phyloP scores from a whole-genome alignment of 371 early-diverging fungal genomes.

The Apophysomyces ossiformis region DNA sequence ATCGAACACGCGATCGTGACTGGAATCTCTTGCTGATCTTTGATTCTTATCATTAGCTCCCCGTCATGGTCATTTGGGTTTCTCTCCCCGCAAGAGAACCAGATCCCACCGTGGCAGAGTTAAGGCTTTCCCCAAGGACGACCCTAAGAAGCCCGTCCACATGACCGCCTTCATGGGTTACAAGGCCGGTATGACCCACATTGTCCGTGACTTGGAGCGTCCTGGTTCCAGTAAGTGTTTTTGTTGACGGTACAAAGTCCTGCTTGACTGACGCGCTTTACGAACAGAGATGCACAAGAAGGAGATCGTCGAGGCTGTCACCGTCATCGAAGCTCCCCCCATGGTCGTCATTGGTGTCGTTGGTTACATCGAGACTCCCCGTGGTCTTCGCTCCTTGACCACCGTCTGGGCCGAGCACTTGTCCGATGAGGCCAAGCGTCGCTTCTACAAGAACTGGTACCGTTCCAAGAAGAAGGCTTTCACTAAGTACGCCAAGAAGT shows the following conservation, averaged over 20 bases:
- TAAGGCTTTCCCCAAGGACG: conserved; percentile 99
- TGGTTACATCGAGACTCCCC: conserved; percentile 99
- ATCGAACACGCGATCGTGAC: background rate
- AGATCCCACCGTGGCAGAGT: conserved; percentile 94
- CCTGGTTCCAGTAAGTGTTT: conserved; percentile 89
- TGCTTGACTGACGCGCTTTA: too few species aligned
- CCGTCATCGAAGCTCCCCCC: conserved; percentile 98
- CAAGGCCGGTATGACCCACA: conserved; percentile 99
- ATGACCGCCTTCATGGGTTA: conserved; percentile 99
- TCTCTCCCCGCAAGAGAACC: conserved; percentile 98
- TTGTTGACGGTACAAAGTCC: background rate
- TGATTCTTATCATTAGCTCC: conserved; percentile 76
- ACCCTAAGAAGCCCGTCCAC: conserved; percentile 95
- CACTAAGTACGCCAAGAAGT: conserved; percentile 98
- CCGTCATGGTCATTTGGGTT: conserved; percentile 99
- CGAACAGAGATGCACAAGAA: conserved; percentile 95
- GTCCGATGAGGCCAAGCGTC: conserved; percentile 96
- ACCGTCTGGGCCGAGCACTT: conserved; percentile 99
- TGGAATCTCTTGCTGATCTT: background rate
- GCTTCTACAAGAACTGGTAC: conserved; percentile 99
- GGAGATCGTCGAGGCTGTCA: conserved; percentile 99
- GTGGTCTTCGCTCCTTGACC: conserved; percentile 96
- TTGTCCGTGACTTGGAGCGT: conserved; percentile 98
- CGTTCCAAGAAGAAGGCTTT: conserved; percentile 99
- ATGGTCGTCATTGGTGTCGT: conserved; percentile 99